Evolutionary conservation across 345 rosid genomes (phyloP).

Genomic region (Populus davidiana): DNA sequence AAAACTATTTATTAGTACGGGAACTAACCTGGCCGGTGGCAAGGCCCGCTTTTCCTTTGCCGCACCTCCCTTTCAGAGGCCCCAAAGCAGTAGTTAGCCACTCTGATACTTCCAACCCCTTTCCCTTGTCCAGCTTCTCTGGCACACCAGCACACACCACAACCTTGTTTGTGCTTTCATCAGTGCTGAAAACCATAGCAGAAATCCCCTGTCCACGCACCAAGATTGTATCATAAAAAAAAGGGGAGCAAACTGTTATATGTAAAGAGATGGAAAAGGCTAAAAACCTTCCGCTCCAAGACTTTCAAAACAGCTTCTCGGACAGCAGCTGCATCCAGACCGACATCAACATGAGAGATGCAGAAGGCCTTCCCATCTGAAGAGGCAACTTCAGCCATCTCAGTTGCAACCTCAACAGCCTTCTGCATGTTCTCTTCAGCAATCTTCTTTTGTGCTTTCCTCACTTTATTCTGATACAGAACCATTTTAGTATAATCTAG

Average conservation of each 20-base stretch:
- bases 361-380: constrained; percentile 74
- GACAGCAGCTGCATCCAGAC: constrained; percentile 89
- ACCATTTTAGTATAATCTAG: not conserved
- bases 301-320: constrained; percentile 90
- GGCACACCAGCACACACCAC: constrained; percentile 91
- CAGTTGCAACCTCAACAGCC: constrained; percentile 60
- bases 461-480: constrained; percentile 54
- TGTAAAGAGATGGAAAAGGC: not conserved
- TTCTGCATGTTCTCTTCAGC: constrained; percentile 77
- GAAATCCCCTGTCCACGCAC: constrained; percentile 61
- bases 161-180: constrained; percentile 80
- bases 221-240: not conserved
- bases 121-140: constrained; percentile 48
- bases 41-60: constrained; percentile 86
- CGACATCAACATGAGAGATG: constrained; percentile 70
- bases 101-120: constrained; percentile 75
- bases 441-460: constrained; percentile 80
- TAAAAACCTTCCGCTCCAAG: constrained; percentile 56
- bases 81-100: constrained; percentile 77
- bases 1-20: not conserved
- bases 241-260: not conserved
- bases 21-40: constrained; percentile 85
- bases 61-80: constrained; percentile 85
- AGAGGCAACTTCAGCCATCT: constrained; percentile 63
- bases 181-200: constrained; percentile 80